Base-by-base conservation (phyloP, 352 stramenopile species). In the Globisporangium uncinulatum region DNA sequence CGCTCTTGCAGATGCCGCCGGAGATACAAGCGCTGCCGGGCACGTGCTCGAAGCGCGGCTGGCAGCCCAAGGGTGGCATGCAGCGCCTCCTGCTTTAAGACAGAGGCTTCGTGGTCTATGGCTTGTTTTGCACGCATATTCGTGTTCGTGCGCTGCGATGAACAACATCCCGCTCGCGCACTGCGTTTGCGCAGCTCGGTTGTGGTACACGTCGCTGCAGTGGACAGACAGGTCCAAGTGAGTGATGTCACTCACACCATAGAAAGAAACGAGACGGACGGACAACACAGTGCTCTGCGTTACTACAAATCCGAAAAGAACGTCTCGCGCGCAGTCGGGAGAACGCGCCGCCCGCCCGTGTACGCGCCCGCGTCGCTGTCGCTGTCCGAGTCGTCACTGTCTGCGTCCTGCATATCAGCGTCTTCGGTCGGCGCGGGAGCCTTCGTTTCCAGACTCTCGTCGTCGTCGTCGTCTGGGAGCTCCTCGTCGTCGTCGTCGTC, bases 221-320 rank as follows among this genome's bases (percentile, higher is more conserved):
- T 3, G 36, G 9, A 17, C 13, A 5, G 14, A n/a, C 8, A 39
- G 34, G 7, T 2, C 7, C 34, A 53, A 47, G 34, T 13, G 34
- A 13, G 6, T 14, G 39, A 44, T 19, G 39, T 17, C 4, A 17
- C 17, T 4, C 46, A n/a, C 21, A 13, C 41, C 34, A 24, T 6
- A 17, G 17, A 17, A 51, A 9, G 41, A 56, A 31, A 53, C 15
- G 31, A 49, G 24, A 29, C 24, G 24, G 24, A 29, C 24, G 24
- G 24, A 29, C 24, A 29, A 29, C 24, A 50, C 10, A 15, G n/a
- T 20, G 34, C 24, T 49, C 57, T 21, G 51, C 42, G 46, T 39
- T 37, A 24, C 42, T 83, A 94, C 65, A 94, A 70, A 57, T 94
- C 84, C 24, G 84, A 91, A 57, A 92, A 94, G 59, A 94, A 94